Evolutionary conservation across 768 basidiomycete species (phyloP), one percentile per base, ranked within the genome.

Genomic region (Termitomyces sp.): DNA sequence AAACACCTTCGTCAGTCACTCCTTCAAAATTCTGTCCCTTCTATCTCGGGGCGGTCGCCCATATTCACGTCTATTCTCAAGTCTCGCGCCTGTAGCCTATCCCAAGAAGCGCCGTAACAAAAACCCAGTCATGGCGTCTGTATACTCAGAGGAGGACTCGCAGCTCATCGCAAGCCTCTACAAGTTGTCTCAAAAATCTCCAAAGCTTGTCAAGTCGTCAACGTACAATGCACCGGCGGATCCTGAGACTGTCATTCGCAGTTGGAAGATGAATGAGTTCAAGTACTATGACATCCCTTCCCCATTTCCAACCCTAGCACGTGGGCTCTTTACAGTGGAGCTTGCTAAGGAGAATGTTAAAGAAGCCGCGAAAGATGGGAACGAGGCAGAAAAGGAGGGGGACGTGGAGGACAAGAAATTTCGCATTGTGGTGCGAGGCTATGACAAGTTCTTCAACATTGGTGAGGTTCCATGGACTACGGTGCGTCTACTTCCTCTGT

Each of bases 381-480:
- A 54, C 18, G 57, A 61, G 6, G 56, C 45, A 2, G 11, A 11
- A 8, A 40, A 52, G 26, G 52, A 41, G 14, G 62, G 53, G 14
- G 56, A 22, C 33, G 41, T 52, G 28, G 58, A 53, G 1, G 66
- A 70, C 44, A 69, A 66, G 40, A 72, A 69, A 44, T 68, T 78
- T 58, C 74, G 86, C 56, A 94, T 99, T 56, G 85, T 97, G 1
- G 88, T 82, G 0, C 76, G 97, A 47, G 97, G 96, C 0, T 98
- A 99, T 68, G 97, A 98, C 76, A 99, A 99, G 75, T 98, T 99
- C 72, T 98, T 98, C 78, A 98, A 97, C 68, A 92, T 97, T 32
- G 92, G 87, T 3, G 97, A 99, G 70, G 93, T 98, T 5, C 91
- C 88, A 2, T 98, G 95, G 94, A 95, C 89, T 0, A 85, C 86